Evolutionary conservation across 495 filamentous ascomycete species (phyloP).

Genomic region (Aspergillus saccharolyticus): DNA sequence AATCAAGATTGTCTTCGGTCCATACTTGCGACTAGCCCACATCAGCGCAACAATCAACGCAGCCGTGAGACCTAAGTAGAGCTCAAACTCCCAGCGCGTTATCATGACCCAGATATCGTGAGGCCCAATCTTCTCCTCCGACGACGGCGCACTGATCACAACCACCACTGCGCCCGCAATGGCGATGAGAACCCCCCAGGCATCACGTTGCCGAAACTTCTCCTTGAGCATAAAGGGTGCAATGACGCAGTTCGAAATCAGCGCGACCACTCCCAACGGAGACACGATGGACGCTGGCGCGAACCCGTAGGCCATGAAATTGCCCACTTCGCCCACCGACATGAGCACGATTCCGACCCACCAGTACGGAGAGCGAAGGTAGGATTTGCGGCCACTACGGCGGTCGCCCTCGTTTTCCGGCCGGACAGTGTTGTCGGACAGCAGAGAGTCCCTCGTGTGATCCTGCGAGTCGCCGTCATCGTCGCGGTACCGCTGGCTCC

Average conservation of each 20-base stretch:
- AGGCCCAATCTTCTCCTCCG: slow-evolving; percentile 86
- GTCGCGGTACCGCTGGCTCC: slow-evolving; percentile 9
- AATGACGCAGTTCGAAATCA: slow-evolving; percentile 94
- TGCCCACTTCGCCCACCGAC: slow-evolving; percentile 87
- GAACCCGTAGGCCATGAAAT: slow-evolving; percentile 97
- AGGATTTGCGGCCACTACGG: slow-evolving; percentile 46
- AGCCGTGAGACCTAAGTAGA: slow-evolving; percentile 75
- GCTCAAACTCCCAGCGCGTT: slow-evolving; percentile 82
- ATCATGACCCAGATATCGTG: slow-evolving; percentile 88
- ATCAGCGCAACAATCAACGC: slow-evolving; percentile 68
- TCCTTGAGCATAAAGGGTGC: slow-evolving; percentile 92
- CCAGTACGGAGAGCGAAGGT: slow-evolving; percentile 90
- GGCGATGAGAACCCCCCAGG: slow-evolving; percentile 80
- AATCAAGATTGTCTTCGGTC: slow-evolving; percentile 78
- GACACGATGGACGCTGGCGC: slow-evolving; percentile 99
- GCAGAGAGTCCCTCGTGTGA: slow-evolving; percentile 26
- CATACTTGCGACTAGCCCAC: slow-evolving; percentile 77
- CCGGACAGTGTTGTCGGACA: slow-evolving; percentile 38
- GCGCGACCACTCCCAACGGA: slow-evolving; percentile 86
- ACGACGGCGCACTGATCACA: slow-evolving; percentile 83
- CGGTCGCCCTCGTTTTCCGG: slow-evolving; percentile 32
- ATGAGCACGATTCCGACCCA: slow-evolving; percentile 90
- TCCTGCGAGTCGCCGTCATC: slow-evolving; percentile 18
- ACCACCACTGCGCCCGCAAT: slow-evolving; percentile 86
- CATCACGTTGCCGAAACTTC: slow-evolving; percentile 75